Percentiles rank a stretch among this genome's conserved stretches.
These are phyloP conservation scores for Bonnemaisonia californica DNA, from an alignment of 31 red algal species.

Conservation along the genomic window DNA sequence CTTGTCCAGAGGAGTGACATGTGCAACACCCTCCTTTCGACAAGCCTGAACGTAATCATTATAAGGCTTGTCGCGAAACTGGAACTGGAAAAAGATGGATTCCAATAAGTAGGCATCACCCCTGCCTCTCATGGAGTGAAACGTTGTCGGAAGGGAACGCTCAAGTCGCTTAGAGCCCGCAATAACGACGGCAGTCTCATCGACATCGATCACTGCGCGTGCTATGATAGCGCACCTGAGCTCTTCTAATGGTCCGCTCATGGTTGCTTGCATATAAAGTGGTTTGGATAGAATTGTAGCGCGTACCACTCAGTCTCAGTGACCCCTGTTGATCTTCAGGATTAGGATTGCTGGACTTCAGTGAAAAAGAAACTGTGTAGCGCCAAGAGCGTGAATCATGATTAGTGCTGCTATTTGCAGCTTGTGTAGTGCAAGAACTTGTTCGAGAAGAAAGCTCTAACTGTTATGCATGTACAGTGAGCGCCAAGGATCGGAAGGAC, in stretches of 20 bases:
- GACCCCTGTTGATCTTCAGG: no score
- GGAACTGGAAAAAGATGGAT: slow-evolving; percentile 71
- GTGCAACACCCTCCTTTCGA: slow-evolving; percentile 50
- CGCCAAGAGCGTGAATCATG: no score
- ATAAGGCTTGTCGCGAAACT: slow-evolving; percentile 60
- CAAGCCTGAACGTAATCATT: slow-evolving; percentile 76
- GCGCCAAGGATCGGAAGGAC: no score
- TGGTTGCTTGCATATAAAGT: no score
- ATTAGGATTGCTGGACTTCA: no score
- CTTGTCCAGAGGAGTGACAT: slow-evolving; percentile 72
- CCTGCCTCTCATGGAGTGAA: slow-evolving; percentile 71
- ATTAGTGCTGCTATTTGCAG: not conserved
- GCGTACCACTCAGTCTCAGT: no score
- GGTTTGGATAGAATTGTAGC: no score
- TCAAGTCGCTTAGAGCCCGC: slow-evolving; percentile 24
- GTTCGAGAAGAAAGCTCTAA: no score
- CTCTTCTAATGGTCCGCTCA: slow-evolving; percentile 22
- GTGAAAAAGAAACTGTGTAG: no score
- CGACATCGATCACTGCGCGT: slow-evolving; percentile 30
- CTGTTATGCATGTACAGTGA: no score
- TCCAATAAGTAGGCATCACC: slow-evolving; percentile 72
- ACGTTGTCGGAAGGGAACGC: slow-evolving; percentile 39
- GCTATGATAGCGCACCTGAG: slow-evolving; percentile 54
- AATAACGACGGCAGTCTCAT: slow-evolving; percentile 48
- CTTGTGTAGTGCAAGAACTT: no score